These are phyloP conservation scores for Cyberlindnera euphorbiiphila DNA, from an alignment of 805 yeast species.

Conservation along the genomic window DNA sequence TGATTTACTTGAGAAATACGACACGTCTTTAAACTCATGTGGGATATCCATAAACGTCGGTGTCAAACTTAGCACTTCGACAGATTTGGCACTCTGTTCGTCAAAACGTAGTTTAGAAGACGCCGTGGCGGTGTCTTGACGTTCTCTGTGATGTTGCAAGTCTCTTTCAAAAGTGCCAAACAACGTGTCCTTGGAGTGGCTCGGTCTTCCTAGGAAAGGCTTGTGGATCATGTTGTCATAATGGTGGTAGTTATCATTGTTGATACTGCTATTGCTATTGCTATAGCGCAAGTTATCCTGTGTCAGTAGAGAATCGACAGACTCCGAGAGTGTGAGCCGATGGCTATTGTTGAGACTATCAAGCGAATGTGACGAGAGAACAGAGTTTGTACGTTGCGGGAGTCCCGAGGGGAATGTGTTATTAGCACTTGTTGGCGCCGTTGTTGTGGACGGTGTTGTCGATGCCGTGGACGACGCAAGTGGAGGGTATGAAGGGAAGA, in stretches of 20 bases:
- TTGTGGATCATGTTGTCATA: conserved; percentile 21
- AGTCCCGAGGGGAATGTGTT: not conserved
- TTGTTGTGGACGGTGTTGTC: not conserved
- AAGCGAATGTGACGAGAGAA: not conserved
- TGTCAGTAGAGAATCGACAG: conserved; percentile 1
- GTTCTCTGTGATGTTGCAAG: no score
- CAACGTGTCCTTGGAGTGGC: conserved; percentile 7
- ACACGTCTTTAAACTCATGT: conserved; percentile 2
- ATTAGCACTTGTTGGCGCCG: not conserved
- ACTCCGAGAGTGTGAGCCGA: not conserved
- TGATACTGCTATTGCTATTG: no score
- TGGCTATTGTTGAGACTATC: conserved; percentile 1
- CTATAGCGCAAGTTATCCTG: no score
- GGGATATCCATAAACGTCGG: conserved; percentile 37
- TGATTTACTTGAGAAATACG: no score
- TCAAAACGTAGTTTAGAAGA: no score
- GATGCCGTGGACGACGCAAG: conserved; percentile 2
- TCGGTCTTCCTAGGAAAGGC: conserved; percentile 3
- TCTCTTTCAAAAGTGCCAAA: conserved; percentile 16
- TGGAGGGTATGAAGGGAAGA: conserved; percentile 15
- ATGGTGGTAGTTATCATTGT: conserved; percentile 15
- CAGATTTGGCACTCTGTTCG: conserved; percentile 14
- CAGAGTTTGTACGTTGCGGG: conserved; percentile 4
- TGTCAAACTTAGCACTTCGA: conserved; percentile 37
- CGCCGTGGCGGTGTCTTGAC: no score